Percentiles rank a stretch among this genome's conserved stretches.
phyloP scores from a whole-genome alignment of 441 rosid species.

The Syzygium syzygioides region DNA sequence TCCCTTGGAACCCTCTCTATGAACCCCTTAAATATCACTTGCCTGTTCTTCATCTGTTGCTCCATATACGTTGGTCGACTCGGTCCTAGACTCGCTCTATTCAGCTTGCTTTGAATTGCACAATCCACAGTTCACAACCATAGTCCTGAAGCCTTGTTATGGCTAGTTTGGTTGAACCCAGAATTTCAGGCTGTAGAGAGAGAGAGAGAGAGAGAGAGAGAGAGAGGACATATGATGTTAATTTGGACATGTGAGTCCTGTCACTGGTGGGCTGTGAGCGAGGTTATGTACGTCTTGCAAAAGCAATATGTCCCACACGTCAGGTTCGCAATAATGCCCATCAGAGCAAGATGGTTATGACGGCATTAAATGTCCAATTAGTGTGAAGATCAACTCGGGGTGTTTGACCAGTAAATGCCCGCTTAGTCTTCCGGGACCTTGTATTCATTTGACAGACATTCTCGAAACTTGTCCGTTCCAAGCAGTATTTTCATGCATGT shows the following conservation, averaged over 20 bases:
- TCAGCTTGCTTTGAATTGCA: background rate
- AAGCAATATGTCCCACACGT: background rate
- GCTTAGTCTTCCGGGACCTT: background rate
- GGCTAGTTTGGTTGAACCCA: background rate
- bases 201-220: background rate
- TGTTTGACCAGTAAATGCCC: background rate
- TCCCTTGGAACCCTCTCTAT: constrained; percentile 33
- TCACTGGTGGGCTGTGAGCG: background rate
- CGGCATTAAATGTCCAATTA: background rate
- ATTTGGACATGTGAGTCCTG: background rate
- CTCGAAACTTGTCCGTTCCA: background rate
- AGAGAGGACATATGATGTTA: no score
- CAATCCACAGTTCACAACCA: background rate
- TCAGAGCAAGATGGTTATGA: background rate
- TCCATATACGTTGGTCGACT: background rate
- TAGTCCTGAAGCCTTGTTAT: background rate
- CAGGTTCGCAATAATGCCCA: background rate
- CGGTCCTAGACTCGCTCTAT: background rate
- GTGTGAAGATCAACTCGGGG: background rate
- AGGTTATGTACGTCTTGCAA: background rate
- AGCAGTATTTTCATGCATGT: background rate
- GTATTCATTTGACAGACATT: background rate
- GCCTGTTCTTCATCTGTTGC: constrained; percentile 26
- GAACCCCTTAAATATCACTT: constrained; percentile 42
- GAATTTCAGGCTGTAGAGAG: background rate